Conservation (phyloP, 305 asterid genomes). For the Striga hermonthica region DNA sequence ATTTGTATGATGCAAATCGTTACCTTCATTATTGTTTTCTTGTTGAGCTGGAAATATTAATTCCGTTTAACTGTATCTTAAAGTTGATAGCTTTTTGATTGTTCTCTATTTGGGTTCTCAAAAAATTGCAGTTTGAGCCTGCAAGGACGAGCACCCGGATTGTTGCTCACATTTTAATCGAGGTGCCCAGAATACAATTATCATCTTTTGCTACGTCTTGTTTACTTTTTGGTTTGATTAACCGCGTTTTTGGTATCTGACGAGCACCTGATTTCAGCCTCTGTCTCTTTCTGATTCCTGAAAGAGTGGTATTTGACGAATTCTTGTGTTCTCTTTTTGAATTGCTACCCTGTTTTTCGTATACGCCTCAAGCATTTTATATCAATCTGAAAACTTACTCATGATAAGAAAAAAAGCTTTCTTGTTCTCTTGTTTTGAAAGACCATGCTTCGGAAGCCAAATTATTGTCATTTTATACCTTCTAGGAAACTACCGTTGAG, state of each 20-base stretch:
- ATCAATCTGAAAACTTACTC: too few relatives aligned
- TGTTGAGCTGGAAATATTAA: not conserved
- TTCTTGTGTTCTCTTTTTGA: not conserved
- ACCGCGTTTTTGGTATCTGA: not conserved
- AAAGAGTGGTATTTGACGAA: slow-evolving; percentile 55
- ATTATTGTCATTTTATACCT: too few relatives aligned
- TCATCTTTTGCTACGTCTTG: too few relatives aligned
- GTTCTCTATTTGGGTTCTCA: not conserved
- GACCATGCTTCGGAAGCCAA: too few relatives aligned
- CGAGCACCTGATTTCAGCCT: slow-evolving; percentile 86
- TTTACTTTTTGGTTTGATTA: too few relatives aligned
- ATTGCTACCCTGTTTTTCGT: too few relatives aligned
- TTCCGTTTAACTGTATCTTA: too few relatives aligned
- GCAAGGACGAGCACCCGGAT: slow-evolving; percentile 83
- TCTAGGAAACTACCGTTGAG: too few relatives aligned
- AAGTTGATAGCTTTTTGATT: not conserved
- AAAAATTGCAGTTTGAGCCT: slow-evolving; percentile 66
- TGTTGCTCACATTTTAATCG: too few relatives aligned
- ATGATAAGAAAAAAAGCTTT: too few relatives aligned
- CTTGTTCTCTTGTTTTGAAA: too few relatives aligned
- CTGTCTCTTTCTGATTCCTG: slow-evolving; percentile 71
- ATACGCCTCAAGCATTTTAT: too few relatives aligned
- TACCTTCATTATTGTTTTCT: slow-evolving; percentile 44
- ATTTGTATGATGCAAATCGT: slow-evolving; percentile 85
- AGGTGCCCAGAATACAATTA: slow-evolving; percentile 34